Conservation (phyloP, 148 eudicot species). For the Camellia sinensis region DNA sequence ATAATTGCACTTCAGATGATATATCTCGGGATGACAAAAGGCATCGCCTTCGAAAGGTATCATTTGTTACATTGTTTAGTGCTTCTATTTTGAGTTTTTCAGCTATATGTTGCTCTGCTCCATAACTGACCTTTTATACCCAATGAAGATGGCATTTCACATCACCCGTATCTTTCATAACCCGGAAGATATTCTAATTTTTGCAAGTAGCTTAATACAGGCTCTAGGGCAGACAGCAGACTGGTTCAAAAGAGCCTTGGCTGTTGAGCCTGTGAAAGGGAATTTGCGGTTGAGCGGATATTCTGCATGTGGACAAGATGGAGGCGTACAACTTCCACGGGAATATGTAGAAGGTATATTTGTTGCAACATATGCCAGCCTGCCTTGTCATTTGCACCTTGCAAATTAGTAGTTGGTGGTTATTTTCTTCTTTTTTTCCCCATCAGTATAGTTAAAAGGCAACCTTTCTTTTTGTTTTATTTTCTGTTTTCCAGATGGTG, state of each 20-base stretch:
- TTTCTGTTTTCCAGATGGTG: constrained; percentile 59
- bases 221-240: constrained; percentile 92
- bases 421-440: neutral
- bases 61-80: neutral
- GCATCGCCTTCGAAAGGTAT: constrained; percentile 80
- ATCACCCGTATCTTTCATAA: neutral
- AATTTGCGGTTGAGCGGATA: constrained; percentile 93
- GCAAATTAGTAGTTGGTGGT: neutral
- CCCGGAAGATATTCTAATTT: neutral
- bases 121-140: neutral
- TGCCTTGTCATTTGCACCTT: neutral
- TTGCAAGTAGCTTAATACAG: constrained; percentile 31
- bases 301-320: constrained; percentile 98
- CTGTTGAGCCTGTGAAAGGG: constrained; percentile 91
- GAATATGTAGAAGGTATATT: constrained; percentile 83
- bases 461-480: constrained; percentile 8
- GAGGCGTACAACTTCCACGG: constrained; percentile 93
- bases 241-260: constrained; percentile 85
- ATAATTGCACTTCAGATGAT: constrained; percentile 86
- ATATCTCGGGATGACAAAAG: constrained; percentile 86
- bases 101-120: neutral
- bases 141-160: neutral
- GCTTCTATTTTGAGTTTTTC: neutral
- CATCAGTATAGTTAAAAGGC: neutral
- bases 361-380: neutral